phyloP scores from a whole-genome alignment of 176 grass and related monocot species.

The Poa annua region DNA sequence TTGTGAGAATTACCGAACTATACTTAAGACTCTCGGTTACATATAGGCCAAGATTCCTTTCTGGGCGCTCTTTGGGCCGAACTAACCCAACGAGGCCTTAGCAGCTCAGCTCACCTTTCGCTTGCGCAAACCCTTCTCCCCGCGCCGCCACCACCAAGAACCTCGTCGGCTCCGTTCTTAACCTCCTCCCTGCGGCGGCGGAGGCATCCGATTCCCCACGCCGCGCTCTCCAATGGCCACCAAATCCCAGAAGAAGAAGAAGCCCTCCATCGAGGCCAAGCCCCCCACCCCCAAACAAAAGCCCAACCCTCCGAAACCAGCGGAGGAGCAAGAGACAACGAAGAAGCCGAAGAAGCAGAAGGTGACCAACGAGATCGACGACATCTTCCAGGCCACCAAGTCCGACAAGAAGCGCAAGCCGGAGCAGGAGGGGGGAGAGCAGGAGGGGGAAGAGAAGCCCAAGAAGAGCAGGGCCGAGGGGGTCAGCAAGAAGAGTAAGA shows the following conservation, averaged over 20 bases:
- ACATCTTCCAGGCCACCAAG: constrained; percentile 71
- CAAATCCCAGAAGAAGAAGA: constrained; percentile 44
- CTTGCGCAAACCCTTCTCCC: constrained; percentile 30
- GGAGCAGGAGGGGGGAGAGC: constrained; percentile 1
- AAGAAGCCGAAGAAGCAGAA: constrained; percentile 62
- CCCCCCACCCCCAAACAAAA: constrained; percentile 28
- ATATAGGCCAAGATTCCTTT: background rate
- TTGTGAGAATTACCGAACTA: too few relatives aligned
- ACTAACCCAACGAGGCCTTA: background rate
- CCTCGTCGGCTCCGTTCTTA: background rate
- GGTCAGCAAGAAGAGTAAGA: constrained; percentile 32
- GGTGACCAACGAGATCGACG: constrained; percentile 68
- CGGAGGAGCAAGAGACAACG: background rate
- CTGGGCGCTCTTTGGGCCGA: background rate
- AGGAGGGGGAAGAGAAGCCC: constrained; percentile 25
- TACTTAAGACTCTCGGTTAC: background rate
- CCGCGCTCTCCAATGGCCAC: constrained; percentile 38
- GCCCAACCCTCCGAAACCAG: constrained; percentile 9
- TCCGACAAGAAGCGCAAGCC: constrained; percentile 54
- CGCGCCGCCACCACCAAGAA: background rate
- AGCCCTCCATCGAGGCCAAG: constrained; percentile 18
- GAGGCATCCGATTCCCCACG: constrained; percentile 6
- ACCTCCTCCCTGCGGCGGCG: constrained; percentile 3
- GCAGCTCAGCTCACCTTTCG: background rate
- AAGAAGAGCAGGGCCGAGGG: constrained; percentile 40